A percentile compares a stretch with the other conserved stretches of the same genome.
Evolutionary conservation across 176 grass and related monocot species (phyloP).

Genomic region (Pontederia paniculata): DNA sequence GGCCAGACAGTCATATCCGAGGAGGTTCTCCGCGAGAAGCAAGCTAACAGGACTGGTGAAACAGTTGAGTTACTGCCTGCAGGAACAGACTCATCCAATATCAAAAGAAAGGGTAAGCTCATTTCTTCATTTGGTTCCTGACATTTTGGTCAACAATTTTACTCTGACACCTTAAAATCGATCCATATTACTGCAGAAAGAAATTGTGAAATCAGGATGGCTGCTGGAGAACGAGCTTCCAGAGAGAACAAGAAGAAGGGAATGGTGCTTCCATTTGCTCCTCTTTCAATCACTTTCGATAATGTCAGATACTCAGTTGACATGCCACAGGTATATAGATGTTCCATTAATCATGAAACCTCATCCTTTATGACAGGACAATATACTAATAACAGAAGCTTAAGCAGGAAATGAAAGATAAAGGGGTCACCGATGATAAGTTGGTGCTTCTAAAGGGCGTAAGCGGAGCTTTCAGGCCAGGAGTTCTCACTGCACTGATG

Average conservation of each 20-base stretch:
- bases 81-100: conserved; percentile 23
- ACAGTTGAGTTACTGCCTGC: conserved; percentile 31
- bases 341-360: conserved; percentile 4
- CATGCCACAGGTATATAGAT: conserved; percentile 63
- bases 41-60: conserved; percentile 64
- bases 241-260: conserved; percentile 45
- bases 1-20: conserved; percentile 76
- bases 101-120: neutral
- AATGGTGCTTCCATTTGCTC: conserved; percentile 84
- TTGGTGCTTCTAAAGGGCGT: conserved; percentile 73
- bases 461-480: conserved; percentile 79
- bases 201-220: conserved; percentile 28
- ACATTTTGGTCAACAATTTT: no score
- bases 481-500: conserved; percentile 93
- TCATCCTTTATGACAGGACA: neutral
- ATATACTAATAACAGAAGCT: neutral
- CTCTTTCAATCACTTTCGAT: conserved; percentile 68
- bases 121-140: no score
- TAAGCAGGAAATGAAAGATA: conserved; percentile 78
- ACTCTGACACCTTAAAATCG: no score
- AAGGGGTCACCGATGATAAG: conserved; percentile 48
- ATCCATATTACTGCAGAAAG: conserved; percentile 36
- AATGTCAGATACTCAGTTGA: conserved; percentile 73
- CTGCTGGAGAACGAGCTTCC: neutral
- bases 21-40: conserved; percentile 68